A percentile compares a stretch with the other conserved stretches of the same genome.
phyloP scores from a whole-genome alignment of 805 yeast genomes.

The Ogataea glucozyma region DNA sequence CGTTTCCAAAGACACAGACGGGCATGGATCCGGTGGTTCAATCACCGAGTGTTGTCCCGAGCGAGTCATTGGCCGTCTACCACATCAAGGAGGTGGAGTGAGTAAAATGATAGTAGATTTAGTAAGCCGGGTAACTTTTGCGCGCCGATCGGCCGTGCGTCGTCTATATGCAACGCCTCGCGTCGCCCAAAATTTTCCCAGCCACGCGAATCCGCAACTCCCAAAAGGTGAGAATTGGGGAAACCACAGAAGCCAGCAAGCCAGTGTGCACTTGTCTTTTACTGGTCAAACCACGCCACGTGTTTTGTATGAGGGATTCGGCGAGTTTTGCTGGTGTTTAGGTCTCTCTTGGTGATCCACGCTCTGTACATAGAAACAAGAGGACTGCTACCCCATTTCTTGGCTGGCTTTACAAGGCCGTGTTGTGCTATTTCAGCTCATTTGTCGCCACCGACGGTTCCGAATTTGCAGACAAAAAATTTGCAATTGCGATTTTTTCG shows the following conservation, averaged over 20 bases:
- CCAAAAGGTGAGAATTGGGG: constrained; percentile 3
- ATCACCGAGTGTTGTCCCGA: constrained; percentile 71
- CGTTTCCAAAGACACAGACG: constrained; percentile 90
- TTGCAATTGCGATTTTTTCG: too few species aligned
- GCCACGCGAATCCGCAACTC: constrained; percentile 5
- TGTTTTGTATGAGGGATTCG: constrained; percentile 1
- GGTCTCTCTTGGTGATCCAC: constrained; percentile 11
- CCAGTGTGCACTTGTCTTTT: constrained; percentile 10
- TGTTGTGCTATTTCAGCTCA: constrained; percentile 8
- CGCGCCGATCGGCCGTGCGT: not conserved
- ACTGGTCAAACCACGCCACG: not conserved
- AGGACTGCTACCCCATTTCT: constrained; percentile 7
- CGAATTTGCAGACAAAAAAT: constrained; percentile 6
- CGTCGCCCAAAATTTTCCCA: not conserved
- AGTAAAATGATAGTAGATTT: not conserved
- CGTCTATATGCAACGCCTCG: not conserved
- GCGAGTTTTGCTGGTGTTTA: constrained; percentile 5
- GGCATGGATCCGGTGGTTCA: constrained; percentile 88
- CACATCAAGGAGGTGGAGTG: not conserved
- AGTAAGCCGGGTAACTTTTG: constrained; percentile 1
- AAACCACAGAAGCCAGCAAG: constrained; percentile 9
- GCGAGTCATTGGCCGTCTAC: constrained; percentile 54
- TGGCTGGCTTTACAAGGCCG: constrained; percentile 8
- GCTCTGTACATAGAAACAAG: constrained; percentile 11
- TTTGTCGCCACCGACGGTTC: constrained; percentile 8